A percentile compares a stretch with the other conserved stretches of the same genome.
phyloP scores from a whole-genome alignment of 2,329 filamentous ascomycete species.

The Beauveria scarabaeidicola region DNA sequence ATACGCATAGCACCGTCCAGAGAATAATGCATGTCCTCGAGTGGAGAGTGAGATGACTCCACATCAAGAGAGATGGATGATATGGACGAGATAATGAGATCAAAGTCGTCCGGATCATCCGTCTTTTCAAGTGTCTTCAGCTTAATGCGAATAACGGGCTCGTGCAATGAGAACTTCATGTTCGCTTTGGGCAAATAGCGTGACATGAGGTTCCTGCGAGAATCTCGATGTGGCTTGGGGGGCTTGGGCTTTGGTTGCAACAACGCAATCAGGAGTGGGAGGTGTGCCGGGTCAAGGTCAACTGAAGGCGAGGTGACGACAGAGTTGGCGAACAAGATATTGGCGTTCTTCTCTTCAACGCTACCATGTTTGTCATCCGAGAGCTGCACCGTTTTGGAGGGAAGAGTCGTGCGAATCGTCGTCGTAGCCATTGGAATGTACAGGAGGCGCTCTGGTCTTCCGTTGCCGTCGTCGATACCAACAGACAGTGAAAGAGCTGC shows the following conservation, averaged over 20 bases:
- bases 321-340: conserved; percentile 92
- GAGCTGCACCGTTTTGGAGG: conserved; percentile 85
- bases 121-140: conserved; percentile 66
- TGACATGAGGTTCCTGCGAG: conserved; percentile 66
- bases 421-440: conserved; percentile 98
- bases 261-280: conserved; percentile 75
- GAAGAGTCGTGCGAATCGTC: conserved; percentile 85
- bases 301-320: conserved; percentile 93
- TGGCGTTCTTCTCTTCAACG: conserved; percentile 79
- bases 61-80: conserved; percentile 89
- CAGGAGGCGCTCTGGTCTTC: conserved; percentile 74
- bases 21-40: conserved; percentile 80
- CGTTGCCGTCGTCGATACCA: conserved; percentile 82
- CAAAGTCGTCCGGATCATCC: conserved; percentile 70
- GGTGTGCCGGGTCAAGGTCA: conserved; percentile 83
- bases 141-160: conserved; percentile 85
- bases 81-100: conserved; percentile 89
- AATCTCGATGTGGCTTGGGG: conserved; percentile 30
- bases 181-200: conserved; percentile 87
- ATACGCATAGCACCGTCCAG: conserved; percentile 74
- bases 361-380: conserved; percentile 57
- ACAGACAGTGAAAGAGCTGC: conserved; percentile 89
- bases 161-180: conserved; percentile 93
- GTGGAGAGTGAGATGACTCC: conserved; percentile 87
- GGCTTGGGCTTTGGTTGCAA: conserved; percentile 47